These are phyloP conservation scores for Aspergillus pseudoterreus DNA, from an alignment of 2,329 filamentous ascomycete species.

Conservation along the genomic window DNA sequence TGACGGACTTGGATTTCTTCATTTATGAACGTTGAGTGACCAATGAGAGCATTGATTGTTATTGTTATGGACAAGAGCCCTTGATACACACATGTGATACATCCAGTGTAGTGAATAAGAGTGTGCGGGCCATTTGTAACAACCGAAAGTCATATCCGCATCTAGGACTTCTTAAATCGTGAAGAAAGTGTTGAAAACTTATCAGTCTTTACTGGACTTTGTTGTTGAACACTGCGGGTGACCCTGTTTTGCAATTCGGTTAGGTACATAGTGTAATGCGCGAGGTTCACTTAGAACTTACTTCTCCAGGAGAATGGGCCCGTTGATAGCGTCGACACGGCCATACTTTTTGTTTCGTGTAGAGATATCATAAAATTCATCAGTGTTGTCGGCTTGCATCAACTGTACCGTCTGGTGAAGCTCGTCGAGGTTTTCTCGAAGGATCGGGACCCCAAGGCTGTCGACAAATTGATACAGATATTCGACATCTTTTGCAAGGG, in stretches of 20 bases:
- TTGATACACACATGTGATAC: background rate
- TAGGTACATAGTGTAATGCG: background rate
- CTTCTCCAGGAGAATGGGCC: conserved; percentile 89
- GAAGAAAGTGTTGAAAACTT: conserved; percentile 71
- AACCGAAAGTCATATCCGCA: background rate
- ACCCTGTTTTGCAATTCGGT: conserved; percentile 48
- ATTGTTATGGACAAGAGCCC: background rate
- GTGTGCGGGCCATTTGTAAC: background rate
- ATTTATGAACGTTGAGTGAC: background rate
- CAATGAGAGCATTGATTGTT: background rate
- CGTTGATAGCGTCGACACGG: conserved; percentile 85
- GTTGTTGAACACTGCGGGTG: conserved; percentile 57
- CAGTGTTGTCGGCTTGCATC: conserved; percentile 81
- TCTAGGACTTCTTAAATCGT: conserved; percentile 57
- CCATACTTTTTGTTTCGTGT: conserved; percentile 91
- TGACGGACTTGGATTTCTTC: background rate
- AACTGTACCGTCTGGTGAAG: conserved; percentile 87
- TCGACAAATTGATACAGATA: conserved; percentile 85
- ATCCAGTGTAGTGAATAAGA: background rate
- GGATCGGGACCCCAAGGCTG: conserved; percentile 79
- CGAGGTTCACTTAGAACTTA: conserved; percentile 38
- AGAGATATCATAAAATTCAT: conserved; percentile 93
- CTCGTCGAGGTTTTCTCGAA: conserved; percentile 86
- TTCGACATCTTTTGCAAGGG: conserved; percentile 76
- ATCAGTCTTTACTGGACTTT: conserved; percentile 56